A percentile compares a stretch with the other conserved stretches of the same genome.
Evolutionary conservation across 257 asterid species (phyloP).

Genomic region (Rhazya stricta): DNA sequence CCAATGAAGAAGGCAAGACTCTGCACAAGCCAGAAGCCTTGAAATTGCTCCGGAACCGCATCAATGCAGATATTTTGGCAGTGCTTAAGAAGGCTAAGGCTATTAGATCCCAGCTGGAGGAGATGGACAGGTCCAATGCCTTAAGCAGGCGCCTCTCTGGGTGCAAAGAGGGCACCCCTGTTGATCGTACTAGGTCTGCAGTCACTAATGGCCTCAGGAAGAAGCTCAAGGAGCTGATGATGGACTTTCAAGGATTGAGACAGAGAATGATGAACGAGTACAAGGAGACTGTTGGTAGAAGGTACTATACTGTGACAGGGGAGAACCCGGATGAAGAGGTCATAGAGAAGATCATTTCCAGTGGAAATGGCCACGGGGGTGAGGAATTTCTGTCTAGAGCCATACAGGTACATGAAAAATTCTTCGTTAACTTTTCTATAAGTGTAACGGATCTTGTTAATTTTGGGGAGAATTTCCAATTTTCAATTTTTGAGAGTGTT

Average conservation of each 20-base stretch:
- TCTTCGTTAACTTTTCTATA: neutral
- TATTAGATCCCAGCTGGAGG: slow-evolving; percentile 58
- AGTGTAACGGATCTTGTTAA: too few species aligned
- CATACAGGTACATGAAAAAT: slow-evolving; percentile 45
- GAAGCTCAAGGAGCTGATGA: slow-evolving; percentile 90
- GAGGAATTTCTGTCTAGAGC: slow-evolving; percentile 82
- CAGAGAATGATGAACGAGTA: slow-evolving; percentile 92
- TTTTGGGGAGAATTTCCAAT: neutral
- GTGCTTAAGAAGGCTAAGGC: slow-evolving; percentile 65
- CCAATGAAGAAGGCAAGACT: slow-evolving; percentile 56
- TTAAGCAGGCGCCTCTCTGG: slow-evolving; percentile 60
- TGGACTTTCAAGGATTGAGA: slow-evolving; percentile 85
- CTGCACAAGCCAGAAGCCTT: slow-evolving; percentile 82
- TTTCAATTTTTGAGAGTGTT: neutral
- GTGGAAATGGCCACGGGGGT: slow-evolving; percentile 59
- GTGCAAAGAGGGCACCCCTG: slow-evolving; percentile 66
- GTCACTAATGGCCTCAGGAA: slow-evolving; percentile 90
- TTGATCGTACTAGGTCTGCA: slow-evolving; percentile 65
- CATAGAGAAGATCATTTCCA: slow-evolving; percentile 70
- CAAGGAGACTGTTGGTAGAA: slow-evolving; percentile 75
- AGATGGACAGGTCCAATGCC: slow-evolving; percentile 75
- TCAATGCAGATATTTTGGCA: slow-evolving; percentile 46
- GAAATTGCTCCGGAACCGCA: slow-evolving; percentile 42
- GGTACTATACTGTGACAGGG: slow-evolving; percentile 83
- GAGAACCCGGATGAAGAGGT: slow-evolving; percentile 65